phyloP scores from a whole-genome alignment of 192 early-diverging fungal species.

The Chytriomyces confervae region DNA sequence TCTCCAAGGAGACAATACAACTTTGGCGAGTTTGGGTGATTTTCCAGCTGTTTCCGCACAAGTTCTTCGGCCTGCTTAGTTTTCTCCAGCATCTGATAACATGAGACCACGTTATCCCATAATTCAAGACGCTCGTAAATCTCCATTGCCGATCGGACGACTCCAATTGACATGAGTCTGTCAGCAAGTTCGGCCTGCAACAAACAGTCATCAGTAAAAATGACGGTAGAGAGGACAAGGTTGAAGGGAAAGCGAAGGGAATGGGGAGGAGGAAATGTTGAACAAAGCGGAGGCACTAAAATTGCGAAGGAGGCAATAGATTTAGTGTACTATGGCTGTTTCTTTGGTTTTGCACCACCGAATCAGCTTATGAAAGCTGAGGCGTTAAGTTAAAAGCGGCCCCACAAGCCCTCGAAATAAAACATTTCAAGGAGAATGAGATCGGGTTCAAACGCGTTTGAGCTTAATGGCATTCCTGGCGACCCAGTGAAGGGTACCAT shows the following conservation, averaged over 20 bases:
- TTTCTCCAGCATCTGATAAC: conserved; percentile 86
- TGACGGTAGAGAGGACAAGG: not conserved
- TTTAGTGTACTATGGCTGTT: conserved; percentile 49
- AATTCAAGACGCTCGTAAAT: conserved; percentile 93
- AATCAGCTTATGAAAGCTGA: conserved; percentile 1
- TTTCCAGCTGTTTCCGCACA: conserved; percentile 68
- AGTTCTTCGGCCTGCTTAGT: conserved; percentile 82
- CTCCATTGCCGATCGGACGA: conserved; percentile 88
- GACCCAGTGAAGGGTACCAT: not conserved
- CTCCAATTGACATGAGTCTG: conserved; percentile 83
- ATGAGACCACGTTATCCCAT: conserved; percentile 94
- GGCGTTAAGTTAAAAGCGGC: not conserved
- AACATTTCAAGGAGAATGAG: conserved; percentile 31
- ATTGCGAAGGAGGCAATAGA: conserved; percentile 1
- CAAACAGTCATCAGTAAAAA: not conserved
- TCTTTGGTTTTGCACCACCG: conserved; percentile 15
- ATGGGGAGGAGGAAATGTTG: conserved; percentile 32
- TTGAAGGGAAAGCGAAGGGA: not conserved
- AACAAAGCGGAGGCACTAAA: conserved; percentile 43
- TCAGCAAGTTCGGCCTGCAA: conserved; percentile 79
- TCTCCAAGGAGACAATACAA: conserved; percentile 92
- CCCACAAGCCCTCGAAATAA: conserved; percentile 24
- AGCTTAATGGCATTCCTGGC: conserved; percentile 1
- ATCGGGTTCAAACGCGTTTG: conserved; percentile 13
- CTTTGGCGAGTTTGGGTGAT: conserved; percentile 77